Percentiles rank a stretch among this genome's conserved stretches.
Conservation (phyloP, 805 yeast species). For the Starmerella cellae region DNA sequence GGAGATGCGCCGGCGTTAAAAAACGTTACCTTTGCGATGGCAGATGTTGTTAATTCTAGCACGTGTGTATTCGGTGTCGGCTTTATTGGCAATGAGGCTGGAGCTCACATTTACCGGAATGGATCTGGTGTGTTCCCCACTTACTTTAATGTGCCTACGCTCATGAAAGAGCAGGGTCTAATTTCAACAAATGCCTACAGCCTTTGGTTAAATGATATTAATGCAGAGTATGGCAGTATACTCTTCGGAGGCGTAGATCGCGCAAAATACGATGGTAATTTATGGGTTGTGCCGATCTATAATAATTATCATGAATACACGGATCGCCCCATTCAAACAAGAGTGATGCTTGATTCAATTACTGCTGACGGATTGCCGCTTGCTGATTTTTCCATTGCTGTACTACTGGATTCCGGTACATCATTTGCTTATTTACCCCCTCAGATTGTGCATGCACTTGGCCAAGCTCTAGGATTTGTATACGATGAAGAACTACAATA, state of each 20-base stretch:
- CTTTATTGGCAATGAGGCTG: constrained; percentile 25
- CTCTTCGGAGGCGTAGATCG: constrained; percentile 37
- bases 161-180: constrained; percentile 37
- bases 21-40: constrained; percentile 59
- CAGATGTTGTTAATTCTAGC: constrained; percentile 47
- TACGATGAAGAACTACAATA: constrained; percentile 32
- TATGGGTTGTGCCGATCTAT: constrained; percentile 27
- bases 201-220: constrained; percentile 31
- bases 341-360: constrained; percentile 16
- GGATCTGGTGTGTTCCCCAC: constrained; percentile 14
- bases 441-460: constrained; percentile 22
- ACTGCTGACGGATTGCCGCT: constrained; percentile 2
- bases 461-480: constrained; percentile 29
- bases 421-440: constrained; percentile 39
- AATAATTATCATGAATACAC: constrained; percentile 14
- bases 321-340: constrained; percentile 17
- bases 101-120: constrained; percentile 14
- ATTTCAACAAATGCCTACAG: constrained; percentile 36
- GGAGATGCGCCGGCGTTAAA: constrained; percentile 36
- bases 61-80: constrained; percentile 40
- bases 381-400: constrained; percentile 28
- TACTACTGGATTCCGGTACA: constrained; percentile 47
- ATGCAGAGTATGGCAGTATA: constrained; percentile 28
- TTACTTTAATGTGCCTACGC: constrained; percentile 53
- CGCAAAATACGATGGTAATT: constrained; percentile 32